Base-by-base conservation (phyloP, 176 grass and related monocot genomes). In the Raddia guianensis region DNA sequence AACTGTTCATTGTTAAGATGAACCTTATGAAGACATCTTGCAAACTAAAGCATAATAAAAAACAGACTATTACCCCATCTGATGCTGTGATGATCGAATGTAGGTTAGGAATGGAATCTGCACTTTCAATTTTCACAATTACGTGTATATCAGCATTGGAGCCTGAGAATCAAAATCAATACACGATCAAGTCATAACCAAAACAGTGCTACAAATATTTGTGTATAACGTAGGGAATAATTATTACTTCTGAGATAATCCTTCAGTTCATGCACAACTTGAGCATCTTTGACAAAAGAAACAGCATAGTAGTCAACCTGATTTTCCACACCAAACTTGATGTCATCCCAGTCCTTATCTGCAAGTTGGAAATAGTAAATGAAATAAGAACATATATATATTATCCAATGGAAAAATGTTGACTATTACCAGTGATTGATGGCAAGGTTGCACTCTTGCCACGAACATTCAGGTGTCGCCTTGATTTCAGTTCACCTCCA, bases 301-400 rank as follows among this genome's bases (percentile, higher is more conserved):
- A 99, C 96, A 49, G 96, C 96, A 88, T 99, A 99, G 76, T 89
- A 99, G 62, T 99, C 96, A 72, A 99, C 96, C 80, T 99, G 87
- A 72, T 95, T 99, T 61, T 99, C 96, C 63, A 99, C 96, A 32
- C 96, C 96, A 84, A 99, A 99, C 76, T 95, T 99, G 67, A 99
- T 99, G 78, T 99, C 96, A n/a, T 99, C 96, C 96, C 96, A 99
- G 70, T 99, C 96, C 85, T 99, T 99, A 63, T 99, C 96, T 99
- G 90, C 72, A 88, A 66, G 51, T 69, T 66, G 50, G 71, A 91
- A 76, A 57, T 76, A 47, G 52, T 51, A 27, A 49, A 85, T 85
- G 60, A 88, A 49, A 56, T 8, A 47, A 83, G 76, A 78, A 0
- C 12, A 49, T 54, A 12, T 72, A 12, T 72, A 20, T 20, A 70